Percentiles rank a stretch among this genome's conserved stretches.
Conservation (phyloP, 768 basidiomycete genomes). For the Rossbeevera mucosa region DNA sequence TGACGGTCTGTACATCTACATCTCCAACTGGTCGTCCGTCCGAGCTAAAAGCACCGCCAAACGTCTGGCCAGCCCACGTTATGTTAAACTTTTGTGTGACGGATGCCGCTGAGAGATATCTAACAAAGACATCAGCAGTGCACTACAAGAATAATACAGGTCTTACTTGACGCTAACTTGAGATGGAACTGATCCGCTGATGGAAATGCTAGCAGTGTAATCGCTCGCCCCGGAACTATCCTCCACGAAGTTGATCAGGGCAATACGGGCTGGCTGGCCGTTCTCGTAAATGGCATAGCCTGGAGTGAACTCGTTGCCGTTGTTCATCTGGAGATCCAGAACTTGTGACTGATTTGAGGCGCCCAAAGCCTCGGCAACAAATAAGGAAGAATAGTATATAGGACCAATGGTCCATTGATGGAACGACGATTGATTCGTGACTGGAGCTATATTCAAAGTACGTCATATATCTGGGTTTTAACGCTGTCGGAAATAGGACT, state of each 20-base stretch:
- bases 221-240: constrained; percentile 54
- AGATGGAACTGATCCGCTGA: constrained; percentile 43
- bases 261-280: constrained; percentile 54
- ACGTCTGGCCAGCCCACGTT: constrained; percentile 76
- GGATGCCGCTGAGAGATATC: constrained; percentile 53
- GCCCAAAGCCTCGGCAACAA: constrained; percentile 70
- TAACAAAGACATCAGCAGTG: constrained; percentile 14
- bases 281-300: constrained; percentile 67
- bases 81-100: constrained; percentile 62
- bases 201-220: constrained; percentile 47
- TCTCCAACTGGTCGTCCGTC: constrained; percentile 64
- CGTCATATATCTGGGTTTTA: background rate
- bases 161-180: constrained; percentile 52
- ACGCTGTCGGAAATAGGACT: background rate
- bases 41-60: constrained; percentile 54
- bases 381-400: constrained; percentile 68
- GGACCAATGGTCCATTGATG: constrained; percentile 73
- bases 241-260: constrained; percentile 68
- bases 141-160: background rate
- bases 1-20: constrained; percentile 51
- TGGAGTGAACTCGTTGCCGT: constrained; percentile 53
- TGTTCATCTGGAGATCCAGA: constrained; percentile 56
- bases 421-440: constrained; percentile 50
- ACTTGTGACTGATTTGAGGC: constrained; percentile 59
- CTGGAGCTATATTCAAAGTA: constrained; percentile 37